Evolutionary conservation across 2,329 filamentous ascomycete species (phyloP).

Genomic region (Thermoascus crustaceus): DNA sequence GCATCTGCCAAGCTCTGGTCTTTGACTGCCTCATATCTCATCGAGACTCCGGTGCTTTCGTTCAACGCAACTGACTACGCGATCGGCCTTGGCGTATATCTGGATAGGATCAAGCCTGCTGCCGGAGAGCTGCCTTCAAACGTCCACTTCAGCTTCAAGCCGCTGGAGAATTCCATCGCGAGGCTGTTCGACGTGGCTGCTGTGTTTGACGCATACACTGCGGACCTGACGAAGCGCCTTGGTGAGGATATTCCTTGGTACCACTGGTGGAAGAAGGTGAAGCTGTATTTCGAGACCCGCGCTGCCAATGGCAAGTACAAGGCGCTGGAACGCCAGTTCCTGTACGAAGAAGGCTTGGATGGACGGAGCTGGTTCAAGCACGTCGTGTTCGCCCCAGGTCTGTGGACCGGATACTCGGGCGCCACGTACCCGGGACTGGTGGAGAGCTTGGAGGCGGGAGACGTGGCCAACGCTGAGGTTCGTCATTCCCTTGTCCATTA

Average conservation of each 20-base stretch:
- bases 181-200: constrained; percentile 42
- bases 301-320: constrained; percentile 75
- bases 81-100: constrained; percentile 42
- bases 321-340: constrained; percentile 68
- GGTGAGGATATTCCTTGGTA: constrained; percentile 63
- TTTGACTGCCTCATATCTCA: constrained; percentile 53
- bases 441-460: constrained; percentile 49
- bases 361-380: constrained; percentile 86
- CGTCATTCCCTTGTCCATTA: constrained; percentile 20
- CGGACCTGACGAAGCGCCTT: constrained; percentile 41
- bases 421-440: constrained; percentile 58
- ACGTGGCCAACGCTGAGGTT: constrained; percentile 44
- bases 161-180: constrained; percentile 42
- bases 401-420: constrained; percentile 87
- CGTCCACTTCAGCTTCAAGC: constrained; percentile 32
- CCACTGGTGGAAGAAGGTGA: constrained; percentile 61
- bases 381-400: constrained; percentile 80
- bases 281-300: constrained; percentile 55
- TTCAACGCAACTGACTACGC: constrained; percentile 61
- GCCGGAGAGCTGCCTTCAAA: constrained; percentile 18
- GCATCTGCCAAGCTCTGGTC: constrained; percentile 59
- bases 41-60: constrained; percentile 54
- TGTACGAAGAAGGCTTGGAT: constrained; percentile 69
- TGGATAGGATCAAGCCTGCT: constrained; percentile 24
- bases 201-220: constrained; percentile 45